Base-by-base conservation (phyloP, 768 basidiomycete species). In the Tricholomella constricta region DNA sequence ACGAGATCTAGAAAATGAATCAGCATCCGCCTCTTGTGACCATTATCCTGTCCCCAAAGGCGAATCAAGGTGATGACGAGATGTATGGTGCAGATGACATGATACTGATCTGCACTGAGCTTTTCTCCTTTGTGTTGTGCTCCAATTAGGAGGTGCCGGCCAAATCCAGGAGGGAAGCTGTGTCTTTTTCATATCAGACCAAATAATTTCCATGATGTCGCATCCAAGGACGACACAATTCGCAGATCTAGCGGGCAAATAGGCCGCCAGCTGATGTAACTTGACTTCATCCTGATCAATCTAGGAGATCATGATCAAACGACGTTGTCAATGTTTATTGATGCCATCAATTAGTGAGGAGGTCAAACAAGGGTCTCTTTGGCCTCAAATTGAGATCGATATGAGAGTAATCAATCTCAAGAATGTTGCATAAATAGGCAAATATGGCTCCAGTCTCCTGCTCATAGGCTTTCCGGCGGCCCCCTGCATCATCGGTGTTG, bases 101-200 rank as follows among this genome's bases (percentile, higher is more conserved):
- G n/a, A n/a, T n/a, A n/a, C n/a, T n/a, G n/a, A n/a, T n/a, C n/a
- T n/a, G n/a, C n/a, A n/a, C 61, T 69, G 9, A 74, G 64, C n/a
- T 47, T 71, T 70, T 1, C 72, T 69, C 6, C 60, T 56, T 2
- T 56, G 34, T 0, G 65, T 36, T 4, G 66, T 68, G 0, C 70
- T 70, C 64, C 69, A 68, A 36, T 69, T 61, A 2, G 19, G 48
- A 5, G 74, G 72, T 1, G 63, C 67, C 3, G 48, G 49, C 0
- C 48, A 71, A n/a, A n/a, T n/a, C n/a, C n/a, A n/a, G n/a, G n/a
- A n/a, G n/a, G n/a, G n/a, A n/a, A n/a, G n/a, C n/a, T n/a, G n/a
- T n/a, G n/a, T n/a, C n/a, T n/a, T n/a, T n/a, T n/a, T n/a, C n/a
- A n/a, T n/a, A n/a, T n/a, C 68, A 6, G 14, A 20, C 60, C 68